Percentiles rank a stretch among this genome's conserved stretches.
Conservation (phyloP, 1,284 basidiomycete genomes). For the Leccinum subrobustum region DNA sequence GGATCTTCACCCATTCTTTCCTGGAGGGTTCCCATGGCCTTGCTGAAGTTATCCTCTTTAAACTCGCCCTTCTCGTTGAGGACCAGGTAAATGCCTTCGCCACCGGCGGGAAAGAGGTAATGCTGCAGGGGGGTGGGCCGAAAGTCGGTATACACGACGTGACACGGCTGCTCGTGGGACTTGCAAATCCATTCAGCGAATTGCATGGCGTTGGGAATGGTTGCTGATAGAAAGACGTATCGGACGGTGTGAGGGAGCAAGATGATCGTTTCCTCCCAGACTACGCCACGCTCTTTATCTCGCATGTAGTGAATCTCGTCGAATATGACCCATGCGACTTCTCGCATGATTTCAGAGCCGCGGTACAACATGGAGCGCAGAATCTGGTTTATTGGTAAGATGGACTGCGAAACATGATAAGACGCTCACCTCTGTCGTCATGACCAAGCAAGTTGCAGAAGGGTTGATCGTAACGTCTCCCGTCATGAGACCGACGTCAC, state of each 20-base stretch:
- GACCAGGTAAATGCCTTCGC: too few species aligned
- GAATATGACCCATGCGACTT: slow-evolving; percentile 99
- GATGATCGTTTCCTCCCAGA: slow-evolving; percentile 94
- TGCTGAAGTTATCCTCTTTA: too few species aligned
- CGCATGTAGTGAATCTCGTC: slow-evolving; percentile 99
- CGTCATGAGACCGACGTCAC: slow-evolving; percentile 98
- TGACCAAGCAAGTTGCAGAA: slow-evolving; percentile 93
- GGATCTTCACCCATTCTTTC: too few species aligned
- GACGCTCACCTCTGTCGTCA: slow-evolving; percentile 91
- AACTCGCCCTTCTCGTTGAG: too few species aligned
- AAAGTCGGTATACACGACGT: slow-evolving; percentile 99
- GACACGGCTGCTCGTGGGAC: slow-evolving; percentile 97
- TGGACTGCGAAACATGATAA: background rate
- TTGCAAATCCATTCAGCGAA: slow-evolving; percentile 99
- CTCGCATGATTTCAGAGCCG: slow-evolving; percentile 98
- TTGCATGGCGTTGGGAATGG: slow-evolving; percentile 99
- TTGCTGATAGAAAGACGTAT: slow-evolving; percentile 99
- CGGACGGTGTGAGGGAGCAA: slow-evolving; percentile 94
- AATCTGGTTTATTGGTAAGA: slow-evolving; percentile 59
- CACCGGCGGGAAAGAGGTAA: slow-evolving; percentile 34
- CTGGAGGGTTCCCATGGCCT: too few species aligned
- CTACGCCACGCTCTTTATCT: slow-evolving; percentile 90
- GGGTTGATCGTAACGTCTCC: slow-evolving; percentile 99
- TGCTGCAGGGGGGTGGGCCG: slow-evolving; percentile 97
- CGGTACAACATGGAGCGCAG: slow-evolving; percentile 98